Conservation (phyloP, 2,329 filamentous ascomycete species). For the Pseudogymnoascus destructans region DNA sequence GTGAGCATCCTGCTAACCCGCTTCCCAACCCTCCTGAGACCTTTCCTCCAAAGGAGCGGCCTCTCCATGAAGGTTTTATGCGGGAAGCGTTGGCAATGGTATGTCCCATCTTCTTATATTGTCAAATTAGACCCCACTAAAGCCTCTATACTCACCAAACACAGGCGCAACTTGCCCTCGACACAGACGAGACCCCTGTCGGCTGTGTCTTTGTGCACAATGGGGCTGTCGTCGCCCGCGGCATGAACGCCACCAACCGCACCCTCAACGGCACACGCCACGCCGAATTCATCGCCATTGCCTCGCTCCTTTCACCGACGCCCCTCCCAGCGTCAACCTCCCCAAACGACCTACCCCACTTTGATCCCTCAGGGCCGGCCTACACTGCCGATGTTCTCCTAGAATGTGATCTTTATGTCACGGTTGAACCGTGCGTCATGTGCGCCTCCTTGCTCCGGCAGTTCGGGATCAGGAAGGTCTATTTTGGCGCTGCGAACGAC, state of each 20-base stretch:
- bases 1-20: background rate
- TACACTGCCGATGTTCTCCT: slow-evolving; percentile 46
- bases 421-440: slow-evolving; percentile 98
- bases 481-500: slow-evolving; percentile 91
- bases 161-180: slow-evolving; percentile 73
- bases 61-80: slow-evolving; percentile 45
- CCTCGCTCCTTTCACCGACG: slow-evolving; percentile 41
- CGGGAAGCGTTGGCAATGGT: slow-evolving; percentile 80
- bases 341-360: slow-evolving; percentile 17
- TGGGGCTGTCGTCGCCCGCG: slow-evolving; percentile 66
- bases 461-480: slow-evolving; percentile 76
- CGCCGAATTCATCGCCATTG: slow-evolving; percentile 84
- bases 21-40: background rate
- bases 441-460: slow-evolving; percentile 87
- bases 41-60: background rate
- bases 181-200: slow-evolving; percentile 84
- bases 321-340: slow-evolving; percentile 35
- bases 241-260: slow-evolving; percentile 95
- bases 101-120: slow-evolving; percentile 17
- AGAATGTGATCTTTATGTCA: slow-evolving; percentile 77
- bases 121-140: slow-evolving; percentile 7
- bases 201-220: slow-evolving; percentile 86
- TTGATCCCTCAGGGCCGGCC: slow-evolving; percentile 37
- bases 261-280: slow-evolving; percentile 86
- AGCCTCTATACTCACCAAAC: background rate